Evolutionary conservation across 83 land plant species (phyloP).

Genomic region (Thuja plicata): DNA sequence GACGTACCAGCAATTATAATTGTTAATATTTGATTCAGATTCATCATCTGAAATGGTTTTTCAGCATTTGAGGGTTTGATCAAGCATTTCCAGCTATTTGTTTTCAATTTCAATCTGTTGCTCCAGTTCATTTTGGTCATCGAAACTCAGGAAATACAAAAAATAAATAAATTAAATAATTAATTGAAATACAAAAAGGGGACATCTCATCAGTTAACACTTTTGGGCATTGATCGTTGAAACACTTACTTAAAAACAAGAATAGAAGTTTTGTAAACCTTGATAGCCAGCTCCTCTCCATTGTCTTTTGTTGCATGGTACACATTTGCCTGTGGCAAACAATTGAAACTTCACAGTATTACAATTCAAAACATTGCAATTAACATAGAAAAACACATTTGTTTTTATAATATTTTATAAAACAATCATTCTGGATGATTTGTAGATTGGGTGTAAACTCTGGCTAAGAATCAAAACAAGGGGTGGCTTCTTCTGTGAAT

Average conservation of each 20-base stretch:
- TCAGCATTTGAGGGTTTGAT: no score
- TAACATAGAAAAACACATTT: neutral
- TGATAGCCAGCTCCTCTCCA: constrained; percentile 90
- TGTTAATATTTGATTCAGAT: no score
- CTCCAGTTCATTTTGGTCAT: no score
- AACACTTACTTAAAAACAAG: constrained; percentile 88
- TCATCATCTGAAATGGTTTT: no score
- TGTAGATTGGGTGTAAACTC: neutral
- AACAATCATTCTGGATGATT: neutral
- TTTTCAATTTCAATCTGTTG: no score
- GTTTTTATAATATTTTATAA: neutral
- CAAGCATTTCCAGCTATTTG: no score
- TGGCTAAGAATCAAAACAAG: neutral
- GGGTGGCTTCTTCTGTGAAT: neutral
- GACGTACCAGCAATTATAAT: no score
- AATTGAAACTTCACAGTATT: neutral
- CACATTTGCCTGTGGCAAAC: constrained; percentile 79
- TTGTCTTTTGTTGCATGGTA: constrained; percentile 92
- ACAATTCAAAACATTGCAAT: neutral
- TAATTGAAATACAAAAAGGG: no score
- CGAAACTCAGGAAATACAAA: no score
- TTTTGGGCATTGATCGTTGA: neutral
- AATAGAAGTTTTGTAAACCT: constrained; percentile 95
- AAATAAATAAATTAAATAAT: no score
- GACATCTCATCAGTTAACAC: neutral